Base-by-base conservation (phyloP, 306 rosid species). In the Lablab purpureus region DNA sequence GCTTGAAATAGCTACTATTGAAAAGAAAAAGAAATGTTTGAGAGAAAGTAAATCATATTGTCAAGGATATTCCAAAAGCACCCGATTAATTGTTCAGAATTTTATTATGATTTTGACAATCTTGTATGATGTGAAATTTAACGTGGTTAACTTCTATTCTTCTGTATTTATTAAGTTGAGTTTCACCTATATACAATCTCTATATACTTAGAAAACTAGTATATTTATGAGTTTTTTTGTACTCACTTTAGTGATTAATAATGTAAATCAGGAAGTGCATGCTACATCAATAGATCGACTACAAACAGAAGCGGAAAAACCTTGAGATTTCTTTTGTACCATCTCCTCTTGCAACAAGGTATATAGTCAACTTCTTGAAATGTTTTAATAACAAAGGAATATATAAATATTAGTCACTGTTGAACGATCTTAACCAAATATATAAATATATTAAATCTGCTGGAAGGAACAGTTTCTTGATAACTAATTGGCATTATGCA, bases 401-500 rank as follows among this genome's bases (percentile, higher is more conserved):
- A 75, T 69, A 62, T 59, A 37, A 19, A 66, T 71, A 30, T n/a
- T 7, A 36, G 55, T 40, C 56, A 79, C 67, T 49, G 67, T 78
- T 25, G 81, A 79, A 49, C 68, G 70, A 67, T 67, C 45, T 40
- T 58, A 60, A 60, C 54, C 21, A 84, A 60, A 50, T 62, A 55
- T 64, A 77, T 65, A 82, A 54, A 67, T 17, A 51, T 40, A 28
- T 60, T 41, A 69, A 84, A 80, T 50, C 59, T 12, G 67, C 72
- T 30, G 54, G 66, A 63, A 79, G 67, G 59, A 45, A 46, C 80
- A 34, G 75, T 69, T 66, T 63, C 34, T 72, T 62, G 72, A 80
- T 54, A 71, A 72, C 71, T 67, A 80, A 73, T 52, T 80, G 41
- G 76, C 56, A 62, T 59, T 76, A 54, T 46, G 70, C 12, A 60